phyloP scores from a whole-genome alignment of 2,329 filamentous ascomycete genomes.

The Phyllosticta capitalensis region DNA sequence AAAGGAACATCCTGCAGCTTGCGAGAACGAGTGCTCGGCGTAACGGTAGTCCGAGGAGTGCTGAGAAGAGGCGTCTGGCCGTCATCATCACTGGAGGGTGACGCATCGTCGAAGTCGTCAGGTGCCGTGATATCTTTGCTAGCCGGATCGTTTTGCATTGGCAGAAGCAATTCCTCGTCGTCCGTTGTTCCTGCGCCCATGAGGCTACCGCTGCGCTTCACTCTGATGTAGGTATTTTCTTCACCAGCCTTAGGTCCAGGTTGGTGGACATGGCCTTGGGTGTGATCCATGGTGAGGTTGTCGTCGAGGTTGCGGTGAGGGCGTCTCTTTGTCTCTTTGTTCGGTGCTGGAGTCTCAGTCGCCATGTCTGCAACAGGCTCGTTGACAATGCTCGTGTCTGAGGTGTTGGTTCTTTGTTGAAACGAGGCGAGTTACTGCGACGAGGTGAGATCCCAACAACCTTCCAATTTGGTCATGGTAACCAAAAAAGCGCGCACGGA shows the following conservation, averaged over 20 bases:
- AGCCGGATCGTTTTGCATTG: background rate
- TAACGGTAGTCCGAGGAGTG: background rate
- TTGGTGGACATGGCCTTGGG: background rate
- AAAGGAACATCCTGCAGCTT: background rate
- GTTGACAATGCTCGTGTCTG: background rate
- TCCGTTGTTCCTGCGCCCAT: background rate
- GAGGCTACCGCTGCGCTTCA: background rate
- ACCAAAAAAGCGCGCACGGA: background rate
- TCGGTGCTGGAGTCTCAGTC: background rate
- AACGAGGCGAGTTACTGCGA: background rate
- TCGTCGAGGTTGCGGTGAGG: background rate
- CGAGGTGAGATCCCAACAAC: background rate
- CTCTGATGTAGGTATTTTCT: background rate
- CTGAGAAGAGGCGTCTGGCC: background rate
- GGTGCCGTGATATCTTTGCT: background rate
- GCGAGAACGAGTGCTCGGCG: background rate
- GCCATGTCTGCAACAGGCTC: background rate
- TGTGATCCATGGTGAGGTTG: background rate
- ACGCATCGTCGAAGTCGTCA: background rate
- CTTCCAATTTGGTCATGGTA: background rate
- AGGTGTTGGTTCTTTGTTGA: background rate
- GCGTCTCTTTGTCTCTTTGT: background rate
- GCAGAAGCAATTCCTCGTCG: background rate
- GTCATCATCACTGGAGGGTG: background rate
- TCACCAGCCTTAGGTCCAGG: background rate